Evolutionary conservation across 2,329 filamentous ascomycete species (phyloP).

Genomic region (Xylaria multiplex): DNA sequence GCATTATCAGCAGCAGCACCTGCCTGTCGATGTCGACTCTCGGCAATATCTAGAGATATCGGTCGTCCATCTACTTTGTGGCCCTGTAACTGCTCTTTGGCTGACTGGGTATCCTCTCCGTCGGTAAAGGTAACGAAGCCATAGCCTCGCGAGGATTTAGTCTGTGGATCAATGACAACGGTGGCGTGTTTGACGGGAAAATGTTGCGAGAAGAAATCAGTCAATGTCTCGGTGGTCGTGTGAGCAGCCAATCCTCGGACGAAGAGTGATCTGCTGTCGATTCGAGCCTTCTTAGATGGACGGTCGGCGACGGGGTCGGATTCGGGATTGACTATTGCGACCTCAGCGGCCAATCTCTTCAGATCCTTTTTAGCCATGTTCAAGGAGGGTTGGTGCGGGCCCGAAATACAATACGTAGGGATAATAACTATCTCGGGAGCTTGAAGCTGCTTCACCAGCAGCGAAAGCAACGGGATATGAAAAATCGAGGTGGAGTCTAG

Average conservation of each 20-base stretch:
- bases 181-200: slow-evolving; percentile 96
- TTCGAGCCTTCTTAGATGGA: slow-evolving; percentile 65
- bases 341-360: slow-evolving; percentile 40
- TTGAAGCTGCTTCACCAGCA: slow-evolving; percentile 8
- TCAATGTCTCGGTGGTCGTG: slow-evolving; percentile 83
- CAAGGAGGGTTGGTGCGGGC: not conserved
- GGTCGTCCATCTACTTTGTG: slow-evolving; percentile 80
- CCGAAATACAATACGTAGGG: not conserved
- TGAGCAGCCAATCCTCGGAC: slow-evolving; percentile 83
- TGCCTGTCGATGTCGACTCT: slow-evolving; percentile 75
- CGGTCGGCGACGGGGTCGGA: slow-evolving; percentile 43
- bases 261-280: slow-evolving; percentile 81
- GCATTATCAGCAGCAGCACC: slow-evolving; percentile 55
- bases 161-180: slow-evolving; percentile 86
- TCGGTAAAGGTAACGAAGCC: slow-evolving; percentile 98
- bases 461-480: slow-evolving; percentile 1
- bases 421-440: not conserved
- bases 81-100: slow-evolving; percentile 83
- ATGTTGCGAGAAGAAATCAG: slow-evolving; percentile 90
- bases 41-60: slow-evolving; percentile 87
- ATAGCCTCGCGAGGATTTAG: slow-evolving; percentile 89
- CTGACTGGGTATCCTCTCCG: slow-evolving; percentile 85
- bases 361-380: slow-evolving; percentile 41
- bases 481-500: slow-evolving; percentile 41
- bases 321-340: slow-evolving; percentile 39